Evolutionary conservation across 805 yeast species (phyloP).

Genomic region (Ogataea polymorpha): DNA sequence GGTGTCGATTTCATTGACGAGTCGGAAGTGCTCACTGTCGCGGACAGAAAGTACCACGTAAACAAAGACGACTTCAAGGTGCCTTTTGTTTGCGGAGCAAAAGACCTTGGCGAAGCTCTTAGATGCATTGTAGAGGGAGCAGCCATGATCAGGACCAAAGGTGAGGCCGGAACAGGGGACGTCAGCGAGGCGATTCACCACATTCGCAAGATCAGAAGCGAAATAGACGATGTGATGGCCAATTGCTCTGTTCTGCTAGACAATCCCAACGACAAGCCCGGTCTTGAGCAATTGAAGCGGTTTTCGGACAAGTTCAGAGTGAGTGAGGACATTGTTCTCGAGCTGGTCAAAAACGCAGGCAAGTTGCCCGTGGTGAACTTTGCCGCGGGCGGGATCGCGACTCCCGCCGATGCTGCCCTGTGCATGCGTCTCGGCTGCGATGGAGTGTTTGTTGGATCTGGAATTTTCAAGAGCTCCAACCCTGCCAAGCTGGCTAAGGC

Average conservation of each 20-base stretch:
- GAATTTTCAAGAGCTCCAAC: slow-evolving; percentile 70
- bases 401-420: slow-evolving; percentile 84
- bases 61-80: slow-evolving; percentile 56
- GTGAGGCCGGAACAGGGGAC: slow-evolving; percentile 90
- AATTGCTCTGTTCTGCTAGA: slow-evolving; percentile 3
- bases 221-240: slow-evolving; percentile 47
- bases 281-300: slow-evolving; percentile 36
- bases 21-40: slow-evolving; percentile 81
- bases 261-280: neutral
- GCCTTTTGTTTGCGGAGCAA: slow-evolving; percentile 84
- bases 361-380: slow-evolving; percentile 79
- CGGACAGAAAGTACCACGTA: slow-evolving; percentile 67
- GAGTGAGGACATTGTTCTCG: slow-evolving; percentile 49
- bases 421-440: slow-evolving; percentile 81
- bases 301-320: slow-evolving; percentile 60
- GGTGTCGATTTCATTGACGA: slow-evolving; percentile 81
- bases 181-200: slow-evolving; percentile 79
- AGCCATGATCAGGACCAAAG: slow-evolving; percentile 83
- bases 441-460: slow-evolving; percentile 76
- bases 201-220: slow-evolving; percentile 55
- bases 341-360: slow-evolving; percentile 49
- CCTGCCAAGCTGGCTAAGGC: slow-evolving; percentile 74
- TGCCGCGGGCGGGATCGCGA: slow-evolving; percentile 87
- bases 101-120: slow-evolving; percentile 76
- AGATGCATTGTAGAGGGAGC: slow-evolving; percentile 81